Conservation (phyloP, 2,329 filamentous ascomycete species). For the Aurifilum marmelostoma region DNA sequence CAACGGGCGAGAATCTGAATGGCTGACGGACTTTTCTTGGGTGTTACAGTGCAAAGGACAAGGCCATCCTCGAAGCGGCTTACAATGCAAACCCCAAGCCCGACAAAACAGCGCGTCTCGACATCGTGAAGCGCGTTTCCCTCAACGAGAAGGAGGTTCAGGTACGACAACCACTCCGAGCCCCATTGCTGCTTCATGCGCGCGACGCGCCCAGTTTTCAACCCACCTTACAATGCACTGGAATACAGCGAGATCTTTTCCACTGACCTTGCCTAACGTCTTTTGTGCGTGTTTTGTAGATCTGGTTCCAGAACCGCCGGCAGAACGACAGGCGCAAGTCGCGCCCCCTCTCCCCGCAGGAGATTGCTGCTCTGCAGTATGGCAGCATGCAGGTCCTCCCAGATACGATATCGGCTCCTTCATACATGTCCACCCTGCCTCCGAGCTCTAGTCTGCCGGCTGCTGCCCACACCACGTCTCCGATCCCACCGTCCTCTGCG, state of each 20-base stretch:
- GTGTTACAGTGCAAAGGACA: conserved; percentile 74
- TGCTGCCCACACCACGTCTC: conserved; percentile 24
- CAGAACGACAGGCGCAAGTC: conserved; percentile 92
- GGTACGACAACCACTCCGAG: conserved; percentile 57
- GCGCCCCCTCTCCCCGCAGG: conserved; percentile 77
- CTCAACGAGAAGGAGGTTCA: conserved; percentile 96
- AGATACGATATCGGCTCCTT: conserved; percentile 47
- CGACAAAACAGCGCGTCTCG: conserved; percentile 83
- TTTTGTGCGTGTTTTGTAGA: conserved; percentile 57
- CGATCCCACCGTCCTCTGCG: conserved; percentile 13
- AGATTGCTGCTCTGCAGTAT: conserved; percentile 66
- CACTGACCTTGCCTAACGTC: conserved; percentile 29
- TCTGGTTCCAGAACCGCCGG: conserved; percentile 96
- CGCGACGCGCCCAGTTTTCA: conserved; percentile 15
- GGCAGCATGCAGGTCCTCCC: conserved; percentile 54
- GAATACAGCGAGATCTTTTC: conserved; percentile 13
- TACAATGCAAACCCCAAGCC: conserved; percentile 87
- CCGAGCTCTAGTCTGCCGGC: conserved; percentile 18
- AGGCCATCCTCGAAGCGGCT: conserved; percentile 82
- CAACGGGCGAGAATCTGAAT: conserved; percentile 10
- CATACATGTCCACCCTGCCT: conserved; percentile 33
- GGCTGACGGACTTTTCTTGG: conserved; percentile 11
- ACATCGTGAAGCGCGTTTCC: conserved; percentile 82
- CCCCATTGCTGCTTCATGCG: not conserved
- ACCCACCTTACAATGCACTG: not conserved